Evolutionary conservation across 768 basidiomycete species (phyloP).

Genomic region (Collybia nuda): DNA sequence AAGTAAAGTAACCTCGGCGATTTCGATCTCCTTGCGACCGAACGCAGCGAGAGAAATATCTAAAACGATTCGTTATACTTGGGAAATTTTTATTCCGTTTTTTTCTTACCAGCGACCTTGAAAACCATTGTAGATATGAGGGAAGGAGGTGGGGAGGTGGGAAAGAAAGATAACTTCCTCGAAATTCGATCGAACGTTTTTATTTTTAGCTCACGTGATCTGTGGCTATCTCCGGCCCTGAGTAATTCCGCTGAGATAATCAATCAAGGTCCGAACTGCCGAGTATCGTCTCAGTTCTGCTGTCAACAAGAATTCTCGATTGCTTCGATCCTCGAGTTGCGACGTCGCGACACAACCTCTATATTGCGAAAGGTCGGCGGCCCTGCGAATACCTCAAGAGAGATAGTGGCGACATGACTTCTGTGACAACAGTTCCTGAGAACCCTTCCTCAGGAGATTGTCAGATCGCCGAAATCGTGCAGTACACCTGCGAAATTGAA

Average conservation of each 20-base stretch:
- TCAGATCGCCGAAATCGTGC: conserved; percentile 68
- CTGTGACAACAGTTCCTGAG: background rate
- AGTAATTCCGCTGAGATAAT: background rate
- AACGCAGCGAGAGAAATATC: conserved; percentile 98
- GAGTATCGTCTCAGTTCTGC: too few relatives aligned
- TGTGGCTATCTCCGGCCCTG: background rate
- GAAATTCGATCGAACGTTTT: conserved; percentile 34
- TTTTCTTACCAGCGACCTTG: conserved; percentile 81
- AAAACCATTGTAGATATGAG: conserved; percentile 58
- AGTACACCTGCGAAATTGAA: conserved; percentile 60
- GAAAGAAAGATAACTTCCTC: conserved; percentile 16
- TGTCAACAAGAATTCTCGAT: too few relatives aligned
- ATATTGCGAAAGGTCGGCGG: too few relatives aligned
- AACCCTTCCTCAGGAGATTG: conserved; percentile 34
- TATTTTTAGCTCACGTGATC: conserved; percentile 31
- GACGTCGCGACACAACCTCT: too few relatives aligned
- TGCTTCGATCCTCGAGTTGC: too few relatives aligned
- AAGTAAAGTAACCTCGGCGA: conserved; percentile 77
- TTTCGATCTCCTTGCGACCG: conserved; percentile 99
- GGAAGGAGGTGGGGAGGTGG: conserved; percentile 17
- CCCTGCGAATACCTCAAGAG: too few relatives aligned
- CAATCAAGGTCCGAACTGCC: too few relatives aligned
- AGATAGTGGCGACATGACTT: too few relatives aligned
- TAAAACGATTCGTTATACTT: conserved; percentile 26
- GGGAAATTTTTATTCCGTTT: background rate